phyloP scores from a whole-genome alignment of 805 yeast species.

The Blastobotrys chiropterorum region DNA sequence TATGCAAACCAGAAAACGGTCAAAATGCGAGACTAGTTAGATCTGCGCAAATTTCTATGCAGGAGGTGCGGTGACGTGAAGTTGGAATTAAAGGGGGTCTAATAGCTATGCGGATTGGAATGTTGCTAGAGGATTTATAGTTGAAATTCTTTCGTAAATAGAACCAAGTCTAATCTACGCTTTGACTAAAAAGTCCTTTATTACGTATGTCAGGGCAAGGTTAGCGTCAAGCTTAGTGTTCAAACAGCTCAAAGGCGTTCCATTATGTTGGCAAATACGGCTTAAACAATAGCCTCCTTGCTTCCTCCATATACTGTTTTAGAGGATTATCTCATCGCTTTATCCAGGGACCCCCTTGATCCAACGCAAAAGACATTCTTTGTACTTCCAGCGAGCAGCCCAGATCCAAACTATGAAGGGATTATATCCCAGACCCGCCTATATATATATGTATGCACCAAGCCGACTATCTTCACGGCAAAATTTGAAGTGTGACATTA shows the following conservation, averaged over 20 bases:
- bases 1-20: no score
- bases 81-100: neutral
- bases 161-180: neutral
- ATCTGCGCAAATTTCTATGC: no score
- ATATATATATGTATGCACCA: no score
- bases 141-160: neutral
- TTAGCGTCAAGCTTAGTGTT: neutral
- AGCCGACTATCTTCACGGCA: no score
- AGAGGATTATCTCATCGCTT: neutral
- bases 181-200: neutral
- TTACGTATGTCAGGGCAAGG: neutral
- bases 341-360: neutral
- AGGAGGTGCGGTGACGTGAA: neutral
- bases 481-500: no score
- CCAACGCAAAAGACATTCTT: neutral
- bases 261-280: neutral
- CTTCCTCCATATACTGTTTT: neutral
- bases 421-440: neutral
- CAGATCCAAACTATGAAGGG: neutral
- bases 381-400: neutral
- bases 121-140: no score
- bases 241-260: no score
- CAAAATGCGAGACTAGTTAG: no score
- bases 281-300: neutral
- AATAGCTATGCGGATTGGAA: neutral